Evolutionary conservation across 1,139 yeast species (phyloP), one percentile per base, ranked within the genome.

Genomic region (Sugiyamaella pinicola): DNA sequence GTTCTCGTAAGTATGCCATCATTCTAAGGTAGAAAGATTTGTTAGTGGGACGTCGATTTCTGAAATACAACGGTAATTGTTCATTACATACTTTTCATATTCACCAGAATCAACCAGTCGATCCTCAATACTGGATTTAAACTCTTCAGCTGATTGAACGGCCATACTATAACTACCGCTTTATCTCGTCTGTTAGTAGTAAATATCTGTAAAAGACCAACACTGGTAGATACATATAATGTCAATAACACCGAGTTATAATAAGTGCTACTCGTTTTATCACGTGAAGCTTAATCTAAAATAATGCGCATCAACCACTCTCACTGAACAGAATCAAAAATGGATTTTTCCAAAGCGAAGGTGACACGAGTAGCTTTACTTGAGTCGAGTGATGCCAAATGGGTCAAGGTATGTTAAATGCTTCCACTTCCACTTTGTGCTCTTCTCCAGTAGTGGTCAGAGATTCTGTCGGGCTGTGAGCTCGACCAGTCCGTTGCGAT

Each of bases 71-170:
- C 9, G n/a, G n/a, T 9, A 7, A 18, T 9, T 13, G 7, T 26
- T 12, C 22, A 24, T 19, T 6, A n/a, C 29, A 7, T 62, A 74
- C 79, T 69, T 72, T 58, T 87, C 93, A 69, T 88, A 89, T 69
- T 85, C 87, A 0, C 96, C 96, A 24, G 90, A 80, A 40, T 85
- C 79, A 3, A 88, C 82, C 44, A 89, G 76, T 62, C 83, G 84
- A 55, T 82, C 81, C 64, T 53, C 52, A 39, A 56, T 50, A 45
- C 54, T 48, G 51, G 50, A 53, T 40, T 42, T 54, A 17, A 55
- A 35, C 24, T 47, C 56, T 45, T 55, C 53, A 17, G 48, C 46
- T 8, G 50, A 43, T 38, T 53, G 56, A 21, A 46, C 44, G 6
- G 49, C 49, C 49, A 46, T 46, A 6, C 3, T 44, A 5, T n/a